Conservation (phyloP, 2,329 filamentous ascomycete genomes). For the Pestalotiopsis sp. region DNA sequence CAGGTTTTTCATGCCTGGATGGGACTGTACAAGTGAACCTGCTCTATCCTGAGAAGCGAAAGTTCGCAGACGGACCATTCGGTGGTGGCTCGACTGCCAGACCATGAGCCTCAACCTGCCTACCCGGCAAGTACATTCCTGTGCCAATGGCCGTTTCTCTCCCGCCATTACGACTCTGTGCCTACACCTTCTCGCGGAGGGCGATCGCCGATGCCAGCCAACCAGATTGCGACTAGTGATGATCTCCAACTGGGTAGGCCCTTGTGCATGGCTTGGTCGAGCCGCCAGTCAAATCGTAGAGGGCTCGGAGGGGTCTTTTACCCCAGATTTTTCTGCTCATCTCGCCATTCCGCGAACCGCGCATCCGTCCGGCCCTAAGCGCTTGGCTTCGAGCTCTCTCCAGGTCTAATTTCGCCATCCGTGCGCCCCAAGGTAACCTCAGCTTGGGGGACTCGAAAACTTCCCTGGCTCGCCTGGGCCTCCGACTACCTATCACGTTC, state of each 20-base stretch:
- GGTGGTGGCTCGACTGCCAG: not conserved
- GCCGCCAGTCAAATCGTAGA: not conserved
- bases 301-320: not conserved
- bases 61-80: not conserved
- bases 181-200: not conserved
- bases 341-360: conserved; percentile 10
- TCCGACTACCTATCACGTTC: not conserved
- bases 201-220: not conserved
- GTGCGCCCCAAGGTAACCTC: conserved; percentile 2
- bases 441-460: not conserved
- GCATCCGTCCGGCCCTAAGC: not conserved
- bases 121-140: not conserved
- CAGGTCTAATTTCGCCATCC: not conserved
- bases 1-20: not conserved
- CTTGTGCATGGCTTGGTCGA: not conserved
- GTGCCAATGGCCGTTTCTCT: not conserved
- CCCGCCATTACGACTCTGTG: not conserved
- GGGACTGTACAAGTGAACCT: not conserved
- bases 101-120: not conserved
- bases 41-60: not conserved
- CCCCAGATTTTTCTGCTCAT: conserved; percentile 11
- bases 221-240: not conserved
- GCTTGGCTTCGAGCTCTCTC: conserved; percentile 1
- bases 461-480: not conserved
- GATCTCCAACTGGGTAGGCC: not conserved